Evolutionary conservation across 106 monocot species (phyloP), one percentile per base, ranked within the genome.

Genomic region (Dactylorhiza incarnata): DNA sequence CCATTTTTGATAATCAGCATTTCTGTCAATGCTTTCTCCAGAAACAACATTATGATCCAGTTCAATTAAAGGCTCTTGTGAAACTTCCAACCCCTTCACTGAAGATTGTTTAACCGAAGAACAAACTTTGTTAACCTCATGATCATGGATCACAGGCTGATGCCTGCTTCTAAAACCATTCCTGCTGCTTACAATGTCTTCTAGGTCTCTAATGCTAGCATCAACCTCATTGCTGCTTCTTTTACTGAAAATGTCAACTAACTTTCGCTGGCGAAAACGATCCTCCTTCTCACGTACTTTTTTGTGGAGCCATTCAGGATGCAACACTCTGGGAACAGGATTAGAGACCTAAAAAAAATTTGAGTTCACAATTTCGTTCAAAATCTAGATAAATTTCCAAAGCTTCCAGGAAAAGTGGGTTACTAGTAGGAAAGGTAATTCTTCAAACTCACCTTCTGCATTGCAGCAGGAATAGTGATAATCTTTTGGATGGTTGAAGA

Each of bases 401-500:
- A 72, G 12, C 72, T 7, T 19, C 8, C n/a, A 49, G 72, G 9
- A 15, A 9, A 45, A 25, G 24, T 4, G 7, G 49, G 37, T 7
- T 14, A 67, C 37, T 2, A 37, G 37, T 37, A 37, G 47, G 12
- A 82, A 49, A 76, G 46, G 23, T 3, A 45, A 26, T 45, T 11
- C 46, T 16, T 54, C 61, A 58, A 24, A 72, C 51, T 51, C 14
- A 93, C 96, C 91, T 97, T 97, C 83, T 97, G 96, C 96, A 97
- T 97, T 79, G 96, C 96, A 56, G 96, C 96, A 91, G 96, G 96
- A 86, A 97, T 97, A 9, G 93, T 93, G 59, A 97, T 97, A 70
- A 97, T 97, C 80, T 97, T 97, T 83, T 97, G 96, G 80, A 97
- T 94, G 48, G 93, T 78, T 48, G 96, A 97, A 78, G 90, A 80